phyloP scores from a whole-genome alignment of 2,329 filamentous ascomycete species.

The Claviceps digitariae region DNA sequence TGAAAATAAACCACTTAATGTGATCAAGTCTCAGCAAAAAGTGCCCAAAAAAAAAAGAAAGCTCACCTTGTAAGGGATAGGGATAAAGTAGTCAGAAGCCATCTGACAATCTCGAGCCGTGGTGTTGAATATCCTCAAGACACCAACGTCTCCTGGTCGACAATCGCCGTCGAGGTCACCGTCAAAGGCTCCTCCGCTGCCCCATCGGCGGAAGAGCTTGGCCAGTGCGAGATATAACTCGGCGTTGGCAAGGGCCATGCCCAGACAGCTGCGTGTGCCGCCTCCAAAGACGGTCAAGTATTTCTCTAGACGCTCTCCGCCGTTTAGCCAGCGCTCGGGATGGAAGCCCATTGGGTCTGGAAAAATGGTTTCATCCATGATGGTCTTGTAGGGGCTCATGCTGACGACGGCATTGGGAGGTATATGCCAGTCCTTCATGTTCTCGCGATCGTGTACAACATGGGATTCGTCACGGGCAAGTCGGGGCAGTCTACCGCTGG shows the following conservation, averaged over 20 bases:
- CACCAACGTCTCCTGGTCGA: conserved; percentile 19
- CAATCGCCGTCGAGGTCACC: conserved; percentile 18
- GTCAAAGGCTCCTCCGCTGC: conserved; percentile 18
- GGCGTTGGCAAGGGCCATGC: conserved; percentile 24
- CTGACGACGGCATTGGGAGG: conserved; percentile 22
- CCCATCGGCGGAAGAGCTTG: conserved; percentile 25
- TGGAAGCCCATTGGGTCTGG: conserved; percentile 19
- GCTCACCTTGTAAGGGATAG: conserved; percentile 23
- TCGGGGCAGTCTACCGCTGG: conserved; percentile 34
- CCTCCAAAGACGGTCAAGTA: conserved; percentile 22
- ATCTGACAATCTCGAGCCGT: conserved; percentile 21
- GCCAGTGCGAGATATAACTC: conserved; percentile 25
- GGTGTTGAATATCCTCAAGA: conserved; percentile 22
- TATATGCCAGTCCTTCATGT: conserved; percentile 16
- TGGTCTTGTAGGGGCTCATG: conserved; percentile 24
- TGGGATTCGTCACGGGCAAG: conserved; percentile 27
- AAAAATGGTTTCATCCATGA: conserved; percentile 21
- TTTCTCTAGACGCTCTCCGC: conserved; percentile 17
- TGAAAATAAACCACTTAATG: no score
- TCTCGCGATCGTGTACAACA: conserved; percentile 15
- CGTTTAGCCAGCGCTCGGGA: conserved; percentile 24
- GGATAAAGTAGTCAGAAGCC: conserved; percentile 25
- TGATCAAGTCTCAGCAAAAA: no score
- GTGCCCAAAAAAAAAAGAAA: not conserved
- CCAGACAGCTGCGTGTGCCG: conserved; percentile 23